These are phyloP conservation scores for Barnettozyma populi DNA, from an alignment of 805 yeast genomes.

Conservation along the genomic window DNA sequence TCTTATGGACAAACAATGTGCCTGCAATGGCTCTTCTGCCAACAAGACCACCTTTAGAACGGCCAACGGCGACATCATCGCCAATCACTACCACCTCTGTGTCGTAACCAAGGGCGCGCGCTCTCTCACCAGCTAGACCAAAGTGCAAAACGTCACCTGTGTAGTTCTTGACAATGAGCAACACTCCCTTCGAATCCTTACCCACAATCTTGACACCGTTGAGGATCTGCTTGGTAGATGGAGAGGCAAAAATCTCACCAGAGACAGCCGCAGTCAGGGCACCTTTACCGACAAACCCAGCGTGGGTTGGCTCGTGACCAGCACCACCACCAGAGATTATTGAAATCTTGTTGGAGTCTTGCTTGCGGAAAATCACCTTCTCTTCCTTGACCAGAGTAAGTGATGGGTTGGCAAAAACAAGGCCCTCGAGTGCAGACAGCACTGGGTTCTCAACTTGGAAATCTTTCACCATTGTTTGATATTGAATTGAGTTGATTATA, in stretches of 20 bases:
- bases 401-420: slow-evolving; percentile 33
- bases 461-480: slow-evolving; percentile 26
- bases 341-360: slow-evolving; percentile 48
- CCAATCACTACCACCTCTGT: slow-evolving; percentile 75
- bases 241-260: slow-evolving; percentile 92
- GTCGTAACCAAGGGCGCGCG: slow-evolving; percentile 67
- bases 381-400: slow-evolving; percentile 32
- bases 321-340: slow-evolving; percentile 90
- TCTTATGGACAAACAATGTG: slow-evolving; percentile 79
- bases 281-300: slow-evolving; percentile 85
- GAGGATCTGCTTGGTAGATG: slow-evolving; percentile 85
- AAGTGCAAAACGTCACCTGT: slow-evolving; percentile 94
- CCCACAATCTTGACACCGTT: slow-evolving; percentile 45
- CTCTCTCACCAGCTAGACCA: slow-evolving; percentile 86
- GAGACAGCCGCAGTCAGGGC: slow-evolving; percentile 82
- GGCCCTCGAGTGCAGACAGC: slow-evolving; percentile 32
- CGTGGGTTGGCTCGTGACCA: slow-evolving; percentile 94
- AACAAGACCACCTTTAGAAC: slow-evolving; percentile 81
- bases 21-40: slow-evolving; percentile 96
- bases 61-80: slow-evolving; percentile 94
- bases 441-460: slow-evolving; percentile 37
- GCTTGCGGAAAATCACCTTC: slow-evolving; percentile 32
- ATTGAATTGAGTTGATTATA: background rate
- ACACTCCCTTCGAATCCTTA: slow-evolving; percentile 53
- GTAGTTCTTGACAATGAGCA: slow-evolving; percentile 83